Evolutionary conservation across 352 stramenopile species (phyloP).

Genomic region (Elongisporangium prolatum): DNA sequence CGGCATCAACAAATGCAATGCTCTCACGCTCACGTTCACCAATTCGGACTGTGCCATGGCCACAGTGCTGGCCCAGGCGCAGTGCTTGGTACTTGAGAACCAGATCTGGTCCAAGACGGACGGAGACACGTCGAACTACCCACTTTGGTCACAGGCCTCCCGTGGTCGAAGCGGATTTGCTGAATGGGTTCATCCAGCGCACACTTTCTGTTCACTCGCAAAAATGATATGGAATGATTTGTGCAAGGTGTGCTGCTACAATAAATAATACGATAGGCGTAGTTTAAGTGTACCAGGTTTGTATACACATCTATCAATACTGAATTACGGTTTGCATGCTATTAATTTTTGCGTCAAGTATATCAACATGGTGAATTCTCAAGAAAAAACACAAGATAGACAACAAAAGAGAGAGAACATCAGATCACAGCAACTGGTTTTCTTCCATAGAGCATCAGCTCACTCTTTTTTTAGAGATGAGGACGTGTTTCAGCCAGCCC

Average conservation of each 20-base stretch:
- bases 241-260: not conserved
- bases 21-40: conserved; percentile 27
- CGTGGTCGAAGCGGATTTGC: no score
- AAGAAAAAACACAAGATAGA: no score
- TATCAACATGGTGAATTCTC: no score
- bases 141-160: conserved; percentile 36
- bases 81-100: conserved; percentile 29
- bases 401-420: no score
- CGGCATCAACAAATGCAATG: conserved; percentile 16
- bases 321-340: no score
- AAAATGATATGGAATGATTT: not conserved
- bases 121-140: conserved; percentile 9
- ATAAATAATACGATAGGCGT: not conserved
- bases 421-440: no score
- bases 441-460: no score
- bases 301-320: no score
- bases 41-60: conserved; percentile 19
- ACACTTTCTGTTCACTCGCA: not conserved
- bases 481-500: no score
- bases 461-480: no score
- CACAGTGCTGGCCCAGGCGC: conserved; percentile 15
- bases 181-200: not conserved
- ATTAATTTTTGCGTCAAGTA: no score
- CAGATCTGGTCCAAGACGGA: conserved; percentile 10
- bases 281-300: no score